These are phyloP conservation scores for Lablab purpureus DNA, from an alignment of 306 rosid genomes.

Conservation along the genomic window DNA sequence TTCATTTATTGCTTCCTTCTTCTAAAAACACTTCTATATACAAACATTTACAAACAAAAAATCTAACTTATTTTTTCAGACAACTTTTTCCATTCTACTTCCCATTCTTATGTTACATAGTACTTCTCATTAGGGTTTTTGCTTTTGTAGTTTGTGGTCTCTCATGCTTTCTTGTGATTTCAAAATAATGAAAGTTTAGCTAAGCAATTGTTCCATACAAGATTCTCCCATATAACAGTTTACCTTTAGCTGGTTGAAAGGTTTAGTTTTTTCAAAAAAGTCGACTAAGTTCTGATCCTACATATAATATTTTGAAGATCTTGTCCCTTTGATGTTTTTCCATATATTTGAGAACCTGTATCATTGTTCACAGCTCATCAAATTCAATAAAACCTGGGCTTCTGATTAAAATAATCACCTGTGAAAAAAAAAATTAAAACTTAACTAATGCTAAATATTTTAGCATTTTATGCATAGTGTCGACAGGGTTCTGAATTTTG, in stretches of 20 bases:
- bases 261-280: neutral
- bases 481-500: neutral
- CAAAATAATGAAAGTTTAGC: neutral
- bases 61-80: too few species aligned
- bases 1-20: neutral
- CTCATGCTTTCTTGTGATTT: neutral
- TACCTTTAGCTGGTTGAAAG: neutral
- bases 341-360: neutral
- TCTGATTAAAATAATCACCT: neutral
- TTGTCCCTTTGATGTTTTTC: neutral
- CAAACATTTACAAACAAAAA: too few species aligned
- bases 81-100: too few species aligned
- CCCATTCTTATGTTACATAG: too few species aligned
- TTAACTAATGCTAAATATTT: neutral
- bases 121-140: neutral
- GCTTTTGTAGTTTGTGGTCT: neutral
- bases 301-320: conserved; percentile 13
- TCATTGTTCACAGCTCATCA: conserved; percentile 27
- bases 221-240: too few species aligned
- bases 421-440: neutral
- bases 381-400: conserved; percentile 1
- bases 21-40: too few species aligned
- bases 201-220: neutral
- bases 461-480: neutral
- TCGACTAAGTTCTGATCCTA: neutral